Conservation (phyloP, 1,284 basidiomycete genomes). For the Testicularia cyperi region DNA sequence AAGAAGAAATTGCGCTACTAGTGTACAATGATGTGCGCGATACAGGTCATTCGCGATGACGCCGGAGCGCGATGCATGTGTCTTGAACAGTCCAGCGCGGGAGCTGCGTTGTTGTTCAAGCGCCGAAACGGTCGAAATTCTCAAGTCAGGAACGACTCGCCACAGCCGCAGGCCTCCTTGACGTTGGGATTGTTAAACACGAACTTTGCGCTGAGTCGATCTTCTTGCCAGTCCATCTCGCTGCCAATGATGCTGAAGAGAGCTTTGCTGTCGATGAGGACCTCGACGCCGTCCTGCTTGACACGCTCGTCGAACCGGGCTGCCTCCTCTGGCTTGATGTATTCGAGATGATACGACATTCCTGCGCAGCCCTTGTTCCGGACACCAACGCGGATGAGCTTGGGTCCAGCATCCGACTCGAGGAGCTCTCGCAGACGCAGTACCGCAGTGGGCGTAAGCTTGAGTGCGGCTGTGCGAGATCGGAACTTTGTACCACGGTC, state of each 20-base stretch:
- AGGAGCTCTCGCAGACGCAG: constrained; percentile 65
- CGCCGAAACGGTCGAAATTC: too few species aligned
- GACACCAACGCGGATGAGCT: constrained; percentile 90
- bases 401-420: constrained; percentile 74
- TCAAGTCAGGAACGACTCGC: constrained; percentile 71
- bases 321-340: constrained; percentile 69
- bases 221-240: constrained; percentile 97
- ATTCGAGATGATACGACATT: constrained; percentile 94
- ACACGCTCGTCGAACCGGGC: constrained; percentile 97
- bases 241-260: constrained; percentile 97
- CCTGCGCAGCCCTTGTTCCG: constrained; percentile 99
- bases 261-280: constrained; percentile 95
- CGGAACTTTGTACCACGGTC: constrained; percentile 42
- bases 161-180: constrained; percentile 90
- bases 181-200: constrained; percentile 74
- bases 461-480: constrained; percentile 42
- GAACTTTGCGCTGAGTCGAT: constrained; percentile 70
- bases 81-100: too few species aligned
- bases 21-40: too few species aligned
- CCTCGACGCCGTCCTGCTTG: constrained; percentile 70
- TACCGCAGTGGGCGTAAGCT: constrained; percentile 71
- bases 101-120: too few species aligned
- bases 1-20: too few species aligned
- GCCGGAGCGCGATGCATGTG: too few species aligned
- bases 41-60: too few species aligned